Conservation (phyloP, 352 stramenopile genomes). For the Globisporangium rhizosaccharum region DNA sequence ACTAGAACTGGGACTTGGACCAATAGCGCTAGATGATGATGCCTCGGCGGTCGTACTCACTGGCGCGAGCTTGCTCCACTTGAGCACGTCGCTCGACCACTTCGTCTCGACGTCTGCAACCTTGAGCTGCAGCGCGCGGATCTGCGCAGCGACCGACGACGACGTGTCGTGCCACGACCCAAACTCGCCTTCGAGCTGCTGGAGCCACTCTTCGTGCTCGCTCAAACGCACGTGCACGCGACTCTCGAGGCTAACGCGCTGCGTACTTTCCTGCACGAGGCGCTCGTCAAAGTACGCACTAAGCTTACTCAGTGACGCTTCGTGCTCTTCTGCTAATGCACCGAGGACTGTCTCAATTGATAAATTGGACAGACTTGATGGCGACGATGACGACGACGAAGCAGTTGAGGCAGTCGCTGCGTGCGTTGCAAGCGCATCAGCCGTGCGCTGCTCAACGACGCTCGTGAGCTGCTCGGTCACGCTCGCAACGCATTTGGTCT, state of each 20-base stretch:
- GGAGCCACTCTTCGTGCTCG: slow-evolving; percentile 76
- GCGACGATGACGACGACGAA: slow-evolving; percentile 1
- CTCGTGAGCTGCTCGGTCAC: slow-evolving; percentile 21
- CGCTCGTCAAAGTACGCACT: slow-evolving; percentile 65
- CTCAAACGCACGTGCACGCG: slow-evolving; percentile 49
- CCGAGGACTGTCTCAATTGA: slow-evolving; percentile 47
- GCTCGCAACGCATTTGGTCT: slow-evolving; percentile 19
- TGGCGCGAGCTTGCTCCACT: slow-evolving; percentile 22
- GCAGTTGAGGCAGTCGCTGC: background rate
- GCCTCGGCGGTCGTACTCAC: background rate
- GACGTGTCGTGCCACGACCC: slow-evolving; percentile 43
- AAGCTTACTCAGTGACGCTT: slow-evolving; percentile 61
- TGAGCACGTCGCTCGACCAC: slow-evolving; percentile 19
- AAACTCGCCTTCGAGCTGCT: slow-evolving; percentile 71
- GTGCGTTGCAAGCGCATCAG: slow-evolving; percentile 9
- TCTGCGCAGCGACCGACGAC: slow-evolving; percentile 24
- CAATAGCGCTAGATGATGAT: too few species aligned
- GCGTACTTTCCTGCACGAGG: slow-evolving; percentile 50
- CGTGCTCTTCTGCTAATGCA: slow-evolving; percentile 60
- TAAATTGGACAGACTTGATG: slow-evolving; percentile 10
- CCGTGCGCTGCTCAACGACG: slow-evolving; percentile 9
- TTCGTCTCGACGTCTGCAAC: slow-evolving; percentile 23
- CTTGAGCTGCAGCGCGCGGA: slow-evolving; percentile 27
- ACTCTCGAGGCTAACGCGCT: slow-evolving; percentile 52
- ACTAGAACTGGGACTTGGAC: background rate